These are phyloP conservation scores for Daedalea quercina DNA, from an alignment of 768 basidiomycete genomes.

Conservation along the genomic window DNA sequence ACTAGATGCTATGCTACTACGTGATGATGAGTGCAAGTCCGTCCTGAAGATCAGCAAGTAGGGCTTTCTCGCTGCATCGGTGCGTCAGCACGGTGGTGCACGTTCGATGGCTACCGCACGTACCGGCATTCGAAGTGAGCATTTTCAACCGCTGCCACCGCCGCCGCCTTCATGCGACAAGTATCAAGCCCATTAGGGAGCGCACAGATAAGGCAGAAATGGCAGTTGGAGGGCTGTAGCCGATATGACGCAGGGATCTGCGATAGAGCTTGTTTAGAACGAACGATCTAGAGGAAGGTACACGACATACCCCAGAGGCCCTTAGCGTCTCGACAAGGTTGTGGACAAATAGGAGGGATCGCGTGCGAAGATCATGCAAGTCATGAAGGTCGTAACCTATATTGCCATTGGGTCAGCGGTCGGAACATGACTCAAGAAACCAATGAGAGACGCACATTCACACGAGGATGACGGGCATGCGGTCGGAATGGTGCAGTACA, in stretches of 20 bases:
- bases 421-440: neutral
- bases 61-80: constrained; percentile 35
- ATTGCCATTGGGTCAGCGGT: neutral
- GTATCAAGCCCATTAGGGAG: constrained; percentile 37
- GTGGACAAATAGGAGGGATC: constrained; percentile 58
- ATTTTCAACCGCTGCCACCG: constrained; percentile 39
- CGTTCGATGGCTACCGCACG: constrained; percentile 3
- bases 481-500: constrained; percentile 64
- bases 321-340: constrained; percentile 53
- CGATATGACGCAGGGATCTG: constrained; percentile 61
- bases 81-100: no score
- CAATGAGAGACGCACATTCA: constrained; percentile 30
- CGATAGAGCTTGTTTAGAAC: neutral
- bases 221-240: constrained; percentile 53
- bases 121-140: constrained; percentile 37
- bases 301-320: constrained; percentile 43
- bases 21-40: constrained; percentile 53
- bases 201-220: constrained; percentile 53
- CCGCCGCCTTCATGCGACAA: constrained; percentile 34
- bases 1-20: constrained; percentile 19
- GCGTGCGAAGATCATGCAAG: constrained; percentile 56
- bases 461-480: constrained; percentile 53
- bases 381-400: constrained; percentile 63
- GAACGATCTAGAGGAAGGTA: neutral
- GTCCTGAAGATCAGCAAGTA: constrained; percentile 44